Conservation (phyloP, 768 basidiomycete genomes). For the Hericium coralloides region DNA sequence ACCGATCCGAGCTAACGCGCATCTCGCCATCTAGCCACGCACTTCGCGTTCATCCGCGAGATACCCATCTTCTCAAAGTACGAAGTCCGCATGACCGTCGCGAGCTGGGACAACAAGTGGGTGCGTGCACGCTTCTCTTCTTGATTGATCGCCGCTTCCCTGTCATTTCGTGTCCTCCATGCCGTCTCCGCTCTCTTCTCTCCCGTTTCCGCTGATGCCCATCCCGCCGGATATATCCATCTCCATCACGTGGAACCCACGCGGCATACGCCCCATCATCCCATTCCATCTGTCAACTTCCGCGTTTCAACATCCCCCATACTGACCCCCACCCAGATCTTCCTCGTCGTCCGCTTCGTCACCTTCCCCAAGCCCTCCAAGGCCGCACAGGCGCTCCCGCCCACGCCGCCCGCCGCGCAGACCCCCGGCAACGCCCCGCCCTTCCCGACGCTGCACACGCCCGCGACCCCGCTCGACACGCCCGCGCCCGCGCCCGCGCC, state of each 20-base stretch:
- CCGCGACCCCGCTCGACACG: not conserved
- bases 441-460: constrained; percentile 21
- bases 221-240: not conserved
- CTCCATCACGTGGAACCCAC: too few relatives aligned
- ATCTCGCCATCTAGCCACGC: constrained; percentile 35
- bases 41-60: constrained; percentile 63
- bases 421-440: constrained; percentile 15
- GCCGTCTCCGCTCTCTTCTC: not conserved
- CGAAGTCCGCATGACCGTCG: constrained; percentile 50
- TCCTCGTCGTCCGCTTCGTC: constrained; percentile 54
- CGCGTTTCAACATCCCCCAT: not conserved
- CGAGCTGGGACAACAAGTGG: constrained; percentile 75
- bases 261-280: too few relatives aligned
- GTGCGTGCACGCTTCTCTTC: constrained; percentile 27
- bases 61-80: constrained; percentile 55
- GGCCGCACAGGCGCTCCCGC: constrained; percentile 12
- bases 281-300: too few relatives aligned
- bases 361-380: constrained; percentile 33
- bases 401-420: constrained; percentile 1
- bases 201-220: not conserved
- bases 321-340: constrained; percentile 35
- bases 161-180: not conserved
- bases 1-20: not conserved
- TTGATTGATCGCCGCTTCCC: too few relatives aligned
- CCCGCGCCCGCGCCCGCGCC: constrained; percentile 2